These are phyloP conservation scores for Aspergillus alliaceus DNA, from an alignment of 2,329 filamentous ascomycete genomes.

Conservation along the genomic window DNA sequence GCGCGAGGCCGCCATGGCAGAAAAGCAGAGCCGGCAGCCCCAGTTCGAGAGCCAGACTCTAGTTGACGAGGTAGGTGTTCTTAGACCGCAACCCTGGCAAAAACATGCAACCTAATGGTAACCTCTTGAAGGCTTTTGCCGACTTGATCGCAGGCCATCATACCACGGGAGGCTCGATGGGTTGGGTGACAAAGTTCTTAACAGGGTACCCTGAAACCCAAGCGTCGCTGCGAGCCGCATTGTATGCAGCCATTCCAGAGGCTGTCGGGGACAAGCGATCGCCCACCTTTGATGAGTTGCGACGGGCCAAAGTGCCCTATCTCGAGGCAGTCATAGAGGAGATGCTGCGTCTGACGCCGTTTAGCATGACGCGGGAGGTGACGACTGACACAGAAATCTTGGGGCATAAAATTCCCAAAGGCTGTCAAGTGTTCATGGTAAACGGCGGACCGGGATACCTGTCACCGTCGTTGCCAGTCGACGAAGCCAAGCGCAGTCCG, in stretches of 20 bases:
- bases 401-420: constrained; percentile 42
- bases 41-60: not conserved
- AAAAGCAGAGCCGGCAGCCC: not conserved
- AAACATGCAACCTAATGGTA: too few relatives aligned
- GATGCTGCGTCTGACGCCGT: constrained; percentile 32
- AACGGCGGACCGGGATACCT: not conserved
- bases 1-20: not conserved
- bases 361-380: constrained; percentile 28
- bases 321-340: constrained; percentile 48
- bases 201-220: constrained; percentile 36
- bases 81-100: too few relatives aligned
- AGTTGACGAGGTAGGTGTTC: constrained; percentile 11
- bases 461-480: not conserved
- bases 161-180: constrained; percentile 44
- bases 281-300: constrained; percentile 30
- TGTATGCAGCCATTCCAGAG: not conserved
- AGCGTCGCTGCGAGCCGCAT: constrained; percentile 29
- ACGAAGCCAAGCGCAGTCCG: not conserved
- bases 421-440: constrained; percentile 31
- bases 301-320: constrained; percentile 35
- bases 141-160: constrained; percentile 48
- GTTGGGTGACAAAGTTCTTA: constrained; percentile 44
- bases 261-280: not conserved
- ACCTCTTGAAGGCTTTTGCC: constrained; percentile 31
- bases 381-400: constrained; percentile 42